Conservation (phyloP, 306 rosid genomes). For the Ziziphus jujuba region DNA sequence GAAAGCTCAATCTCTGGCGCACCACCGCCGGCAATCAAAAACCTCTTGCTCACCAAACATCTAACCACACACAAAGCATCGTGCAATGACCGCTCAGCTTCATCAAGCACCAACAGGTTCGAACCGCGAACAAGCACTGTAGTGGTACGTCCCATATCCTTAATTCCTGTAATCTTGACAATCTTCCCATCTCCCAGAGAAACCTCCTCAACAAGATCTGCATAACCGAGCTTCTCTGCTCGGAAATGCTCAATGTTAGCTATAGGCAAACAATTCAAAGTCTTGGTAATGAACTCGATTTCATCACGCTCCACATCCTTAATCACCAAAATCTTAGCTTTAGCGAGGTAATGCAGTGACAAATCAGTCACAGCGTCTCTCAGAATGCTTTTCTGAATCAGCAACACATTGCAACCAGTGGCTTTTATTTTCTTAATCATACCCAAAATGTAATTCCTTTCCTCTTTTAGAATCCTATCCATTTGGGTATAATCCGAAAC, state of each 20-base stretch:
- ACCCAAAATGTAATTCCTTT: conserved; percentile 84
- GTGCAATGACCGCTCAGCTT: conserved; percentile 93
- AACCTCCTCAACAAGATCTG: conserved; percentile 90
- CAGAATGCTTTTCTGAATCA: conserved; percentile 94
- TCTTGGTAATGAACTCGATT: conserved; percentile 94
- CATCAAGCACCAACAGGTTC: conserved; percentile 78
- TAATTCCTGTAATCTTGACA: conserved; percentile 85
- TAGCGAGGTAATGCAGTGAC: conserved; percentile 90
- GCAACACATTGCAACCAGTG: conserved; percentile 81
- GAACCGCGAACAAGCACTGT: conserved; percentile 94
- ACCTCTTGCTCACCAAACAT: conserved; percentile 87
- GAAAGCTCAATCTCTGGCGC: conserved; percentile 98
- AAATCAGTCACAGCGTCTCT: conserved; percentile 95
- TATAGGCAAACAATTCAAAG: conserved; percentile 88
- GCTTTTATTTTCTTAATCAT: conserved; percentile 95
- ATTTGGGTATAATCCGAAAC: conserved; percentile 91
- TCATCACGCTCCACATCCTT: conserved; percentile 98
- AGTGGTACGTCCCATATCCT: conserved; percentile 91
- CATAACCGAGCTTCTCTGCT: conserved; percentile 81
- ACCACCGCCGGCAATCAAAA: conserved; percentile 95
- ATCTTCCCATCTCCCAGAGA: conserved; percentile 93
- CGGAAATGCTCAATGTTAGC: conserved; percentile 92
- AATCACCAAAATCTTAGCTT: conserved; percentile 90
- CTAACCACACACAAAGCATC: conserved; percentile 97
- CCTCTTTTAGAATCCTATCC: conserved; percentile 96